phyloP scores from a whole-genome alignment of 192 early-diverging fungal species.

The Coemansia sp. region DNA sequence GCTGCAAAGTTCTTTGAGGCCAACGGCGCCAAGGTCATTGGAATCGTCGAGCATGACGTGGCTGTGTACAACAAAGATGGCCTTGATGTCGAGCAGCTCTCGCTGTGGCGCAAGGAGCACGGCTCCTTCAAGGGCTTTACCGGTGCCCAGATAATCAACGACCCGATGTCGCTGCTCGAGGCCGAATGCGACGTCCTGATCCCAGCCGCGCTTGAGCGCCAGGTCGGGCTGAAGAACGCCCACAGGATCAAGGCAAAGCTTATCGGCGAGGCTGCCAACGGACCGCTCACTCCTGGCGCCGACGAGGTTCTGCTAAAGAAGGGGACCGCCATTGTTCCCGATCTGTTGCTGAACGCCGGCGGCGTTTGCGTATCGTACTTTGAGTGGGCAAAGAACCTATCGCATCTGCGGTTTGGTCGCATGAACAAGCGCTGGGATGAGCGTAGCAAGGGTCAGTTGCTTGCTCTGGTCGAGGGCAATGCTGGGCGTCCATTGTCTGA shows the following conservation, averaged over 20 bases:
- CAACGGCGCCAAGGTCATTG: slow-evolving; percentile 76
- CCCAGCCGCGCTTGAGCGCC: slow-evolving; percentile 79
- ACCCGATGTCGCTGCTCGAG: slow-evolving; percentile 60
- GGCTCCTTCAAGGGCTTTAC: slow-evolving; percentile 70
- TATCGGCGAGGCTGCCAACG: slow-evolving; percentile 81
- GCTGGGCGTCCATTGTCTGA: slow-evolving; percentile 73
- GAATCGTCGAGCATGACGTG: slow-evolving; percentile 70
- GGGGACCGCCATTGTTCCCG: slow-evolving; percentile 69
- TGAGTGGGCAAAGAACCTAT: slow-evolving; percentile 85
- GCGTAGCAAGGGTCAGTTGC: slow-evolving; percentile 66
- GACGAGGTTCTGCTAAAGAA: slow-evolving; percentile 64
- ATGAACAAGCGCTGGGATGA: slow-evolving; percentile 87
- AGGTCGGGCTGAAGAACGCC: slow-evolving; percentile 73
- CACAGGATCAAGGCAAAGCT: slow-evolving; percentile 75
- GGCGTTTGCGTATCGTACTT: slow-evolving; percentile 83
- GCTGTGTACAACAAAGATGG: slow-evolving; percentile 66
- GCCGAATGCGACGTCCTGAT: slow-evolving; percentile 81
- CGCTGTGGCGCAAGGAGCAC: slow-evolving; percentile 61
- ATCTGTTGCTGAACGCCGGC: slow-evolving; percentile 77
- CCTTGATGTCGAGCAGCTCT: slow-evolving; percentile 66
- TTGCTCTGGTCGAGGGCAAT: slow-evolving; percentile 70
- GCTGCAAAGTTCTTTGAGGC: slow-evolving; percentile 79
- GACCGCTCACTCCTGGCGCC: slow-evolving; percentile 73
- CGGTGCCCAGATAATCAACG: slow-evolving; percentile 61
- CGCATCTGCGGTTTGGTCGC: slow-evolving; percentile 81